Evolutionary conservation across 306 rosid genomes (phyloP).

Genomic region (Prunus campanulata): DNA sequence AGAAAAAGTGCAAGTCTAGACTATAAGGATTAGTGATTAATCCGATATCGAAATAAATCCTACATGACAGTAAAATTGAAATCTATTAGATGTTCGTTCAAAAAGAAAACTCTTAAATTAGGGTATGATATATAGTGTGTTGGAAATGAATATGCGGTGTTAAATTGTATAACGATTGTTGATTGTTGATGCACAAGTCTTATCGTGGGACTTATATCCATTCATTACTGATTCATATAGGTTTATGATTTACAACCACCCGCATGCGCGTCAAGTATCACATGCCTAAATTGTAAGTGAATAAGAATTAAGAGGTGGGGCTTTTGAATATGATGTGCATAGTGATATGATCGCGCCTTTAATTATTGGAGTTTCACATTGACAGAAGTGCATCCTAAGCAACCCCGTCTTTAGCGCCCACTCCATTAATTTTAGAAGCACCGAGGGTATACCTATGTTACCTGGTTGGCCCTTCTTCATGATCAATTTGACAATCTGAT

Average conservation of each 20-base stretch:
- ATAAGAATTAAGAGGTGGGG: neutral
- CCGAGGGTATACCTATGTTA: neutral
- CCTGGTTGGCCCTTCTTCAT: slow-evolving; percentile 24
- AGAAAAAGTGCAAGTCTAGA: too few relatives aligned
- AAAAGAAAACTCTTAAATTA: too few relatives aligned
- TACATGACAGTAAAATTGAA: too few relatives aligned
- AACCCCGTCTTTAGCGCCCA: slow-evolving; percentile 32
- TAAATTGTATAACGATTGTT: neutral
- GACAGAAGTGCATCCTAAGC: slow-evolving; percentile 39
- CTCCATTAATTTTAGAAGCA: slow-evolving; percentile 13
- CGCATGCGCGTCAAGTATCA: neutral
- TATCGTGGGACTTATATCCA: neutral
- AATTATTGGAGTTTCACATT: slow-evolving; percentile 34
- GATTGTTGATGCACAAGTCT: neutral
- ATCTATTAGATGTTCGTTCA: too few relatives aligned
- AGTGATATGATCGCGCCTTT: slow-evolving; percentile 26
- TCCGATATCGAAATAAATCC: too few relatives aligned
- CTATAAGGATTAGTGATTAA: too few relatives aligned
- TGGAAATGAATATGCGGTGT: neutral
- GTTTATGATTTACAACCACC: neutral
- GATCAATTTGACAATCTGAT: neutral
- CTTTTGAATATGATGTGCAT: neutral
- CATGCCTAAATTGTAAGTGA: neutral
- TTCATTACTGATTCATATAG: too few relatives aligned
- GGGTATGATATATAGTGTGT: too few relatives aligned